phyloP scores from a whole-genome alignment of 768 basidiomycete genomes.

The Sarcodon aspratus region DNA sequence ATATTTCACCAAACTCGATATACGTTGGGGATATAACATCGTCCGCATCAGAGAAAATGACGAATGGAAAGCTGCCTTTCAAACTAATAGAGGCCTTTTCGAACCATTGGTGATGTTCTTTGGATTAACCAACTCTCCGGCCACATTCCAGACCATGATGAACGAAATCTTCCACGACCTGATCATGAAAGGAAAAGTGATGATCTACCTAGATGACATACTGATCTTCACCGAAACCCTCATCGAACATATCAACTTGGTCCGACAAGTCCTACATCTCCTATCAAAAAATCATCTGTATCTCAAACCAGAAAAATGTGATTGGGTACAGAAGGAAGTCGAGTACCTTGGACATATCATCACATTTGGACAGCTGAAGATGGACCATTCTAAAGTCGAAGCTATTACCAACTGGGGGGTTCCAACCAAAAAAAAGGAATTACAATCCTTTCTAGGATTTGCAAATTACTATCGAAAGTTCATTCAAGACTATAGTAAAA shows the following conservation, averaged over 20 bases:
- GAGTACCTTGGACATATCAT: too few relatives aligned
- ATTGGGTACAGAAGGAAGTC: too few relatives aligned
- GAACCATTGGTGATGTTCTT: too few relatives aligned
- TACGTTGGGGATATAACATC: conserved; percentile 15
- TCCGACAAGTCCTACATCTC: conserved; percentile 13
- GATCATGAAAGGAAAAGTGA: conserved; percentile 20
- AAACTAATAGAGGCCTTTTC: conserved; percentile 13
- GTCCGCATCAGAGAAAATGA: conserved; percentile 9
- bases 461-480: conserved; percentile 20
- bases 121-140: too few relatives aligned
- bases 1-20: conserved; percentile 19
- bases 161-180: conserved; percentile 20
- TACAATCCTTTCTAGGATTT: conserved; percentile 18
- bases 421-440: conserved; percentile 21
- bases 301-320: too few relatives aligned
- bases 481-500: conserved; percentile 15
- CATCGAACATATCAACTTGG: conserved; percentile 8
- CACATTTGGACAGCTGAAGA: too few relatives aligned
- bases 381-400: too few relatives aligned
- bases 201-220: too few relatives aligned
- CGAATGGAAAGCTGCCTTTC: conserved; percentile 22
- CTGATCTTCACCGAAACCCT: conserved; percentile 19
- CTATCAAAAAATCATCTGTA: conserved; percentile 21
- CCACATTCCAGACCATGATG: too few relatives aligned
- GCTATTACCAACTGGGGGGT: too few relatives aligned